Conservation (phyloP, 805 yeast species). For the Pichia nanzhaoensis region DNA sequence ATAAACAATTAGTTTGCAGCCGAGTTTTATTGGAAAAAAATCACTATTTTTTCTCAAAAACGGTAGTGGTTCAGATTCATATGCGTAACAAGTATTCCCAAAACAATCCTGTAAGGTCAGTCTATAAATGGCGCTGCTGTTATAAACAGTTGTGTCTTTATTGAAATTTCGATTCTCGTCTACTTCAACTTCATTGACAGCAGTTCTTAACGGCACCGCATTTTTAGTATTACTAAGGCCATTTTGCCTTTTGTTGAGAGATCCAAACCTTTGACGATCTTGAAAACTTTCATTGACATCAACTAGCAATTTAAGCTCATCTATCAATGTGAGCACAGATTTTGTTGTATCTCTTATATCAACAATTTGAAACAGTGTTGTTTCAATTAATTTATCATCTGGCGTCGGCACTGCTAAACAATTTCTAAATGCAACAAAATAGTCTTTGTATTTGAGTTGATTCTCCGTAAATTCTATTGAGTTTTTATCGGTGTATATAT, state of each 20-base stretch:
- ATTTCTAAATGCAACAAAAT: constrained; percentile 8
- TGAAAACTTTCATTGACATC: constrained; percentile 55
- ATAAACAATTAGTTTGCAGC: constrained; percentile 49
- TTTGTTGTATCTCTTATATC: constrained; percentile 47
- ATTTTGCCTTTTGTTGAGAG: not conserved
- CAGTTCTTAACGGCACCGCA: constrained; percentile 41
- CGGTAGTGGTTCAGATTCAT: constrained; percentile 47
- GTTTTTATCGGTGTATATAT: constrained; percentile 4
- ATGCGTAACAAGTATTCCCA: constrained; percentile 49
- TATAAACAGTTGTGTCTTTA: no score
- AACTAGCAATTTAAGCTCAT: constrained; percentile 43
- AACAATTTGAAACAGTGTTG: constrained; percentile 46
- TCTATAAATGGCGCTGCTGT: constrained; percentile 34
- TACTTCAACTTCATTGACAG: no score
- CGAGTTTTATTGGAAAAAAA: constrained; percentile 40
- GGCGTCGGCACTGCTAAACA: constrained; percentile 9
- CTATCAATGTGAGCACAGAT: constrained; percentile 48
- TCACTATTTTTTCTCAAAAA: constrained; percentile 32
- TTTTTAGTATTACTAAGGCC: constrained; percentile 3
- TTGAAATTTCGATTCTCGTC: no score
- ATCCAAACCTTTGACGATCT: constrained; percentile 39
- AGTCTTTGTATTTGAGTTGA: not conserved
- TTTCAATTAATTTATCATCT: not conserved
- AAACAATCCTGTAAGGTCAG: constrained; percentile 49
- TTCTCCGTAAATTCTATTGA: not conserved